Evolutionary conservation across 2,329 filamentous ascomycete genomes (phyloP).

Genomic region (Sordariomycetes sp.): DNA sequence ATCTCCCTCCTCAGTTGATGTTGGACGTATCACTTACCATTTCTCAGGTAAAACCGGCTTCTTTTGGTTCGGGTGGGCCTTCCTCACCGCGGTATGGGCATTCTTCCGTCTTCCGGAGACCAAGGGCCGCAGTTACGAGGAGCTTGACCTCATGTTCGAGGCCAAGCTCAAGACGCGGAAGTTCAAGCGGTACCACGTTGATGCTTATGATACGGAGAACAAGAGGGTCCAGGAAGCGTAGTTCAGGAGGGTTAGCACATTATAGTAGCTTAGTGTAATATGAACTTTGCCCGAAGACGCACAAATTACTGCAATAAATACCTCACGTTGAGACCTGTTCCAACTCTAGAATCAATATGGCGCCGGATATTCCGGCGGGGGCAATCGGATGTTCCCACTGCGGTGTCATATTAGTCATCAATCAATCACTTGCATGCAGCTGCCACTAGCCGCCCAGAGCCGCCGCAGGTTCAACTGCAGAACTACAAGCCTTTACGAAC

Average conservation of each 20-base stretch:
- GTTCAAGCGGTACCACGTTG: background rate
- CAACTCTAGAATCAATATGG: no score
- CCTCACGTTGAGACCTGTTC: no score
- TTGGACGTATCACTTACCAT: background rate
- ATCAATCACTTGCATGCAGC: no score
- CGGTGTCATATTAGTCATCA: no score
- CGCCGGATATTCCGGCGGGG: no score
- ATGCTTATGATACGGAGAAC: background rate
- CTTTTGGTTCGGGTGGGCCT: conserved; percentile 29
- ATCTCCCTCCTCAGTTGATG: background rate
- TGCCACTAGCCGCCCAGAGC: no score
- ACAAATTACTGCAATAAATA: no score
- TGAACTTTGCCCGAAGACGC: no score
- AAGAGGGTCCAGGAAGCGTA: background rate
- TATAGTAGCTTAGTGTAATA: background rate
- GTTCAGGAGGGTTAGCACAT: background rate
- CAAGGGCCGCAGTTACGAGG: conserved; percentile 24
- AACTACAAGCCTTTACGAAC: no score
- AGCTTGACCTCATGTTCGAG: background rate
- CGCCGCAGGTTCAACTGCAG: no score
- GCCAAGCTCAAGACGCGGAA: background rate
- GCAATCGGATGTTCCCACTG: no score
- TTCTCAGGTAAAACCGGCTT: conserved; percentile 24
- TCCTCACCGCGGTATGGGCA: conserved; percentile 32
- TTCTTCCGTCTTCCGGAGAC: conserved; percentile 44